Percentiles rank a stretch among this genome's conserved stretches.
Conservation (phyloP, 1,139 yeast genomes). For the Suhomyces wounanorum region DNA sequence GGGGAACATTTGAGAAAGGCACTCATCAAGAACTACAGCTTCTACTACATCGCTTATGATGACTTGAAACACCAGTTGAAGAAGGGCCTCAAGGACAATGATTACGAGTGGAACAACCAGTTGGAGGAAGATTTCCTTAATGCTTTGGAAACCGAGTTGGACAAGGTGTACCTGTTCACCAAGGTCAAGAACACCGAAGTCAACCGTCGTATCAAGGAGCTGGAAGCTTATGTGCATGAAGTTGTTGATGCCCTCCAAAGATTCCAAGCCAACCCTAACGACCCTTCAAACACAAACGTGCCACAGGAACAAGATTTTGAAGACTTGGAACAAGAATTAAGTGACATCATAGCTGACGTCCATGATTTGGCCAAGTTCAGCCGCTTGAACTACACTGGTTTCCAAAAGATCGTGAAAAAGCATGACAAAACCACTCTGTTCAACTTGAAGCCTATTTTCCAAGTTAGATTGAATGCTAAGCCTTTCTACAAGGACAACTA, state of each 20-base stretch:
- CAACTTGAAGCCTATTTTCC: slow-evolving; percentile 86
- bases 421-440: slow-evolving; percentile 90
- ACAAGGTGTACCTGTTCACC: slow-evolving; percentile 88
- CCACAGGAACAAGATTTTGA: slow-evolving; percentile 83
- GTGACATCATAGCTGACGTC: slow-evolving; percentile 94
- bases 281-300: slow-evolving; percentile 30
- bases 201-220: slow-evolving; percentile 76
- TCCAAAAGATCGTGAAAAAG: slow-evolving; percentile 92
- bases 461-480: slow-evolving; percentile 86
- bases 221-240: slow-evolving; percentile 65
- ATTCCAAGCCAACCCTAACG: slow-evolving; percentile 18
- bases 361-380: slow-evolving; percentile 95
- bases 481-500: slow-evolving; percentile 96
- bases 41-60: slow-evolving; percentile 87
- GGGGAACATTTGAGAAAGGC: slow-evolving; percentile 77
- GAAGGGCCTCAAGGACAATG: slow-evolving; percentile 58
- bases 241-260: slow-evolving; percentile 51
- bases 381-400: slow-evolving; percentile 90
- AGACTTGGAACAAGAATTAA: slow-evolving; percentile 84
- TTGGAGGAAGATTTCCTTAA: slow-evolving; percentile 80
- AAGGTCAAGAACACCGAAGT: slow-evolving; percentile 85
- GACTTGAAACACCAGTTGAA: slow-evolving; percentile 82
- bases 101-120: slow-evolving; percentile 66
- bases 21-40: slow-evolving; percentile 79
- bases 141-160: slow-evolving; percentile 76